Evolutionary conservation across 2,329 filamentous ascomycete species (phyloP).

Genomic region (Paecilomyces dactylethromorphus): DNA sequence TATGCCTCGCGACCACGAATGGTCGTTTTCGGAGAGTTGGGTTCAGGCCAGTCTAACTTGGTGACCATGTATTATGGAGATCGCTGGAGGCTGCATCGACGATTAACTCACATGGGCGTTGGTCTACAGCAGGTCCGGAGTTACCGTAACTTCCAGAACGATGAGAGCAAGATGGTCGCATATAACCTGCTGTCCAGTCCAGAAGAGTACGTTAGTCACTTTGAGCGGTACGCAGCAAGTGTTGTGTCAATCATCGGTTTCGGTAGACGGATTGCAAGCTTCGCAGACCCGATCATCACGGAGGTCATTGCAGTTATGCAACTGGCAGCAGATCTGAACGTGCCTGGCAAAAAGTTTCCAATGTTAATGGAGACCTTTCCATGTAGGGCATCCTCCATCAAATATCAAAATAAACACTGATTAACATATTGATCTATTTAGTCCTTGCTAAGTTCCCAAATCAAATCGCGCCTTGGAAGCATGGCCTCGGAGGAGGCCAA

Average conservation of each 20-base stretch:
- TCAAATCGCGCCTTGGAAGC: constrained; percentile 46
- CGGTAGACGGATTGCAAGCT: constrained; percentile 31
- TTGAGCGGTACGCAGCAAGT: constrained; percentile 36
- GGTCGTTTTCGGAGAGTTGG: constrained; percentile 24
- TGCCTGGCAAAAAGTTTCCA: constrained; percentile 50
- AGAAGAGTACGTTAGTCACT: constrained; percentile 28
- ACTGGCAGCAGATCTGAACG: constrained; percentile 50
- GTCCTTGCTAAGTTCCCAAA: constrained; percentile 44
- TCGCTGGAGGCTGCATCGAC: constrained; percentile 37
- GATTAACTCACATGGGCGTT: constrained; percentile 48
- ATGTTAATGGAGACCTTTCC: constrained; percentile 54
- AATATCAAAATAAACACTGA: background rate
- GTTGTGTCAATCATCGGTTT: constrained; percentile 36
- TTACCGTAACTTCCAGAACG: constrained; percentile 50
- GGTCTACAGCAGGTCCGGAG: constrained; percentile 50
- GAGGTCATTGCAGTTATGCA: constrained; percentile 58
- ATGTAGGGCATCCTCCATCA: constrained; percentile 4
- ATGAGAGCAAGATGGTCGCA: constrained; percentile 52
- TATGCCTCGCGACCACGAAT: constrained; percentile 23
- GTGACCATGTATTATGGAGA: constrained; percentile 39
- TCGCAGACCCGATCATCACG: constrained; percentile 53
- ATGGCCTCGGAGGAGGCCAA: constrained; percentile 36
- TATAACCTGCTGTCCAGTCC: constrained; percentile 29
- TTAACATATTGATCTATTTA: background rate
- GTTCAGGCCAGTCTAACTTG: constrained; percentile 22